Evolutionary conservation across 2,329 filamentous ascomycete species (phyloP).

Genomic region (Macrophomina tecta): DNA sequence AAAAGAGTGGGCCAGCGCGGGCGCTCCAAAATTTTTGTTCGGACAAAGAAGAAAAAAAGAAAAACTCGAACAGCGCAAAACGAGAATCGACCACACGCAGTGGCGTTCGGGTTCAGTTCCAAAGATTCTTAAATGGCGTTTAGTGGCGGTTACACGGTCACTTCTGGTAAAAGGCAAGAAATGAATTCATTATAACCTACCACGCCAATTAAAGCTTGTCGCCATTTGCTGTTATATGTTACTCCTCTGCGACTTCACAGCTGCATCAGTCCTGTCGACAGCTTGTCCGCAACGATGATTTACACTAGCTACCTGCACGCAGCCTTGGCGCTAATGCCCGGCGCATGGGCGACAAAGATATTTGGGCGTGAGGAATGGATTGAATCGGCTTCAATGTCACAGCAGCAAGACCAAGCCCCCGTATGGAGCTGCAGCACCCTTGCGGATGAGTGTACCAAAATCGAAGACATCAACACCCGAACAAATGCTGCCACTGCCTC

Average conservation of each 20-base stretch:
- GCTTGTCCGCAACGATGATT: too few species aligned
- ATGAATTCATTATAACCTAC: slow-evolving; percentile 61
- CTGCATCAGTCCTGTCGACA: too few species aligned
- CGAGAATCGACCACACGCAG: slow-evolving; percentile 26
- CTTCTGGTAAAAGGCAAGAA: slow-evolving; percentile 83
- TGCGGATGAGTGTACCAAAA: background rate
- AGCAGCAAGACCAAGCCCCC: too few species aligned
- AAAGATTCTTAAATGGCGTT: slow-evolving; percentile 66
- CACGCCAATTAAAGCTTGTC: background rate
- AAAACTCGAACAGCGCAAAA: slow-evolving; percentile 6
- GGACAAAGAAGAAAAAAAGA: slow-evolving; percentile 14
- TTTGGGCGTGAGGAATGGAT: too few species aligned
- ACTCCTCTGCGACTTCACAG: too few species aligned
- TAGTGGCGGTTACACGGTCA: slow-evolving; percentile 71
- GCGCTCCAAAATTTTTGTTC: too few species aligned
- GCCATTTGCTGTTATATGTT: background rate
- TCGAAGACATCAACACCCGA: background rate
- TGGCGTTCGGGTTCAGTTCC: slow-evolving; percentile 44
- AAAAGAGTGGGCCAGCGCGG: too few species aligned
- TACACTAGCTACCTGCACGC: too few species aligned
- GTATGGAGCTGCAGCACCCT: too few species aligned
- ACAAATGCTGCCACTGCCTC: background rate
- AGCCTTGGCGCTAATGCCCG: too few species aligned
- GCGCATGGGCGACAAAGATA: too few species aligned
- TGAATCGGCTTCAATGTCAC: too few species aligned